Evolutionary conservation across 306 rosid genomes (phyloP), one percentile per base, ranked within the genome.

Genomic region (Begonia peltatifolia): DNA sequence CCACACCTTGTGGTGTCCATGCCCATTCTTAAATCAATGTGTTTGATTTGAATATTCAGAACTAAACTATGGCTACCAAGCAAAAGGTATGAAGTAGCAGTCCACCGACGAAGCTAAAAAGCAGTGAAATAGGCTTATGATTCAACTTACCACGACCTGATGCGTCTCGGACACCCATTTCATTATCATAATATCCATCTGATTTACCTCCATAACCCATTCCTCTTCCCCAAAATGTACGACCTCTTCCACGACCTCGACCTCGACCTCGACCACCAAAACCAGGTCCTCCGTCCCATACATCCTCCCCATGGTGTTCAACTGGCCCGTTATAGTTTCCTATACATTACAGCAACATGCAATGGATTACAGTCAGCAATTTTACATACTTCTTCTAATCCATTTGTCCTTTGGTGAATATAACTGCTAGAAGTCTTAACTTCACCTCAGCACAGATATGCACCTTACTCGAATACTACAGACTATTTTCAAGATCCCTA

Each of bases 231-330:
- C 73, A 61, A 57, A 66, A 70, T 70, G 43, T 52, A 62, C 75
- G 83, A 8, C 90, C 81, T 68, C 84, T 68, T 23, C 59, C 73
- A 9, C 81, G 87, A 50, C 87, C 96, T 61, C 84, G 77, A 12
- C 87, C 80, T 69, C 87, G 80, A 57, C 85, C 84, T 71, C 92
- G 74, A 56, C 81, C 81, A 47, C 86, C 93, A 59, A 68, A 80
- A 55, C 96, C 76, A 20, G 71, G 83, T 12, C 92, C 90, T 36
- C 78, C 76, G 56, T 76, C 96, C 85, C 83, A 81, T 46, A 79
- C 80, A 70, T 81, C 87, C 38, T 30, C 35, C 46, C 85, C 96
- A 58, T 73, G 60, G 61, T 79, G 74, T 38, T 87, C 92, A 52
- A 58, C 56, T 54, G 82, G 76, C 49, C 80, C 94, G 61, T 79